phyloP scores from a whole-genome alignment of 495 filamentous ascomycete genomes.

The Lasiosphaeriaceae sp. region DNA sequence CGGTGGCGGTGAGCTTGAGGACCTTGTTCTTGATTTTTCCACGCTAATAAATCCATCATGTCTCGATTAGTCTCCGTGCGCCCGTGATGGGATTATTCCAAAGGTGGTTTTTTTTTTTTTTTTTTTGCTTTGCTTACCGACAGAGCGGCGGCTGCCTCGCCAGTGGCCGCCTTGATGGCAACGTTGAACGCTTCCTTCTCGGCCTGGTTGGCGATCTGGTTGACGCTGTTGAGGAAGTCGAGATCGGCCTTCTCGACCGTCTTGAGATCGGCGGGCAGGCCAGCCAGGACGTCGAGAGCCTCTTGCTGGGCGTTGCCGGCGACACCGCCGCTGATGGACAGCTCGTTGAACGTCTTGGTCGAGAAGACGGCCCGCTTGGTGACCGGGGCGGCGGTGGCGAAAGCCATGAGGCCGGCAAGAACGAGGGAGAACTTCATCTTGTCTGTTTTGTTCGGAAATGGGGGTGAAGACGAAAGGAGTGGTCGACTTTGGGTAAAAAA shows the following conservation, averaged over 20 bases:
- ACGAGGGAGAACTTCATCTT: conserved; percentile 29
- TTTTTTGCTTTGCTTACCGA: conserved; percentile 31
- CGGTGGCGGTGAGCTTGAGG: conserved; percentile 44
- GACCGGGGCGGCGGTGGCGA: conserved; percentile 14
- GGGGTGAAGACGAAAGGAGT: background rate
- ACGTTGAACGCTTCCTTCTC: conserved; percentile 39
- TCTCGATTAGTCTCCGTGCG: background rate
- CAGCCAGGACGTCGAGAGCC: conserved; percentile 36
- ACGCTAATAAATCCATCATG: background rate
- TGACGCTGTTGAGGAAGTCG: conserved; percentile 36
- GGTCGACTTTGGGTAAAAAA: background rate
- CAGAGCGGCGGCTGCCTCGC: conserved; percentile 30
- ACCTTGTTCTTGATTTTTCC: conserved; percentile 57
- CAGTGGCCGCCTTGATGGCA: conserved; percentile 34
- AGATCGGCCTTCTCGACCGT: conserved; percentile 23
- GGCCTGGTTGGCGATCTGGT: conserved; percentile 36
- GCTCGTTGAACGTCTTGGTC: background rate
- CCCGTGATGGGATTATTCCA: too few relatives aligned
- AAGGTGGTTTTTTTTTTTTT: too few relatives aligned
- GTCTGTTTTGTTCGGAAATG: background rate
- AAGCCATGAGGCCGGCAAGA: conserved; percentile 27
- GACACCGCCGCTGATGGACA: conserved; percentile 29
- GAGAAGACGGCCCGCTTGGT: background rate
- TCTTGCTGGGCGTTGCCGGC: conserved; percentile 41
- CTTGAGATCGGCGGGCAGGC: conserved; percentile 20